phyloP scores from a whole-genome alignment of 2,329 filamentous ascomycete genomes.

The Trichoderma arundinaceum region DNA sequence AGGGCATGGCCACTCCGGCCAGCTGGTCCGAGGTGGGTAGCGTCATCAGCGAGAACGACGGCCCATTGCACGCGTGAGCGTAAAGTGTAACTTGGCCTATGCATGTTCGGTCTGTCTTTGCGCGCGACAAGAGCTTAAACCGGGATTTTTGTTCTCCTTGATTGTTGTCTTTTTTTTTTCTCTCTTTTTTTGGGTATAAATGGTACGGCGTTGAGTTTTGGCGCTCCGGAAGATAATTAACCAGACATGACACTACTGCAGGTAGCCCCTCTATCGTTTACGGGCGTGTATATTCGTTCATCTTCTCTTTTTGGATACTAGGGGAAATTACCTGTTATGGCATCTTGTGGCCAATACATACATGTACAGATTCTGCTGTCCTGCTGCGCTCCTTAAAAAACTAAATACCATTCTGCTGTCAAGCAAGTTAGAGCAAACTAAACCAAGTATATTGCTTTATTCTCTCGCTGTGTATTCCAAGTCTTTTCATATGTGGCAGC shows the following conservation, averaged over 20 bases:
- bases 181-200: constrained; percentile 9
- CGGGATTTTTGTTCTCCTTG: neutral
- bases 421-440: neutral
- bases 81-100: constrained; percentile 6
- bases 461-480: neutral
- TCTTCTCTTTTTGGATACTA: neutral
- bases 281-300: constrained; percentile 7
- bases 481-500: neutral
- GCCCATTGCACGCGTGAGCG: constrained; percentile 33
- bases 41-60: constrained; percentile 62
- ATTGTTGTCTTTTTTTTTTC: neutral
- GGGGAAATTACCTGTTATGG: neutral
- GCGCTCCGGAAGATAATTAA: constrained; percentile 10
- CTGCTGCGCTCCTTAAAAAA: constrained; percentile 16
- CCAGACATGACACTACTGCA: constrained; percentile 17
- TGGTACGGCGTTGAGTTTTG: constrained; percentile 31
- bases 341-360: constrained; percentile 8
- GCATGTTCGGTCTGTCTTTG: neutral
- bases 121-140: neutral
- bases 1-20: constrained; percentile 63
- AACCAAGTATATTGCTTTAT: neutral
- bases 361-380: neutral
- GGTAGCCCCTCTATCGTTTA: constrained; percentile 25
- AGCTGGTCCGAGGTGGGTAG: constrained; percentile 72
- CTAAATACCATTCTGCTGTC: neutral